phyloP scores from a whole-genome alignment of 768 basidiomycete genomes.

The Hypholoma sublateritium region DNA sequence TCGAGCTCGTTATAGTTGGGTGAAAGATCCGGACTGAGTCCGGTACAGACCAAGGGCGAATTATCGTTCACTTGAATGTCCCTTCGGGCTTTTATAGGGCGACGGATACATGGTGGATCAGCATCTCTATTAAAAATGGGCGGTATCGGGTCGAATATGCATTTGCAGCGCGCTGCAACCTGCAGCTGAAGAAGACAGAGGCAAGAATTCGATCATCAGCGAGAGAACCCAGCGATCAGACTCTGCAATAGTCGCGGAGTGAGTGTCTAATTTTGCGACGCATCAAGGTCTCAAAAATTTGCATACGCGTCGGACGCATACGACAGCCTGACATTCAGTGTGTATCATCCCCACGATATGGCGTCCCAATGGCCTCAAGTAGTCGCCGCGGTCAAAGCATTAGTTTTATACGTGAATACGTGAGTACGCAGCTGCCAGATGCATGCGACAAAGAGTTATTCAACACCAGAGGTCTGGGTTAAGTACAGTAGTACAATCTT shows the following conservation, averaged over 20 bases:
- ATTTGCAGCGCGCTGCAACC: not conserved
- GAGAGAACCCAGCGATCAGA: slow-evolving; percentile 20
- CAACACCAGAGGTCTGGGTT: slow-evolving; percentile 21
- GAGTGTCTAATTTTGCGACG: slow-evolving; percentile 8
- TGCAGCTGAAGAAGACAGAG: slow-evolving; percentile 13
- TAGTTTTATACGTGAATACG: not conserved
- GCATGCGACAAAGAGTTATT: slow-evolving; percentile 9
- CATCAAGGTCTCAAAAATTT: not conserved
- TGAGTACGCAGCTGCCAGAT: not conserved
- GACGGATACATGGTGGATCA: slow-evolving; percentile 4
- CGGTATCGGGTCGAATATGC: not conserved
- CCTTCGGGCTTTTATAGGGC: slow-evolving; percentile 11
- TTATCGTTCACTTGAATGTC: not conserved
- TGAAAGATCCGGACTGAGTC: slow-evolving; percentile 10
- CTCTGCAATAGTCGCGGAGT: slow-evolving; percentile 21
- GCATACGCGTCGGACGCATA: too few relatives aligned
- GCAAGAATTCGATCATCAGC: slow-evolving; percentile 25
- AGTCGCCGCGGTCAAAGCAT: too few relatives aligned
- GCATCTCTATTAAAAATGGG: slow-evolving; percentile 7
- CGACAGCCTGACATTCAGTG: too few relatives aligned
- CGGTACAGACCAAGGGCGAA: not conserved
- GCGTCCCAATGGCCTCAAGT: too few relatives aligned
- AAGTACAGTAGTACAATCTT: slow-evolving; percentile 29
- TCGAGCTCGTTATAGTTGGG: slow-evolving; percentile 15
- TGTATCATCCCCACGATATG: too few relatives aligned